Evolutionary conservation across 257 asterid species (phyloP).

Genomic region (Solanum peruvianum): DNA sequence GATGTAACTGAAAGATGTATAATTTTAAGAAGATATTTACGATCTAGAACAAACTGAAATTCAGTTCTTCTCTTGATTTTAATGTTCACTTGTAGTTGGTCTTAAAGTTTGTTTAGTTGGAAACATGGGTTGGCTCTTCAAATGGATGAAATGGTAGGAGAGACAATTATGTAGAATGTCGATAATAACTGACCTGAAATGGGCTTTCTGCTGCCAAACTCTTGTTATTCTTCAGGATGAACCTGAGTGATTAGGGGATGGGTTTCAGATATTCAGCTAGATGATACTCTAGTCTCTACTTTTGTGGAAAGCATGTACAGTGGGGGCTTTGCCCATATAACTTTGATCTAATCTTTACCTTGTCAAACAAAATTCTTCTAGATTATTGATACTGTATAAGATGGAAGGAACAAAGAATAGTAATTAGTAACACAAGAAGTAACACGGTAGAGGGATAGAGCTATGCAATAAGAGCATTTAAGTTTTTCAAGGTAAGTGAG

Average conservation of each 20-base stretch:
- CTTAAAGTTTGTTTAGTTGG: neutral
- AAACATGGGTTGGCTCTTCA: neutral
- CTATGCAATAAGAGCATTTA: neutral
- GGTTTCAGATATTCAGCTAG: neutral
- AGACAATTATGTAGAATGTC: neutral
- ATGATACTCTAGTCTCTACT: neutral
- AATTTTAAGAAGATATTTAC: neutral
- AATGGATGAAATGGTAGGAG: neutral
- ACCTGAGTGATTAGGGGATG: neutral
- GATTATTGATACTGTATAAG: neutral
- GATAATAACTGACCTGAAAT: neutral
- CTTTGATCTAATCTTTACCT: neutral
- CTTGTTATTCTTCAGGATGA: neutral
- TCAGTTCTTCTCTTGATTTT: neutral
- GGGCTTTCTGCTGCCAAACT: neutral
- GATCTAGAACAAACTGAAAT: neutral
- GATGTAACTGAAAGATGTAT: neutral
- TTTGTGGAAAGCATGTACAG: neutral
- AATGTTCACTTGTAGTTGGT: neutral
- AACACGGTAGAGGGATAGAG: neutral
- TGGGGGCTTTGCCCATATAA: neutral
- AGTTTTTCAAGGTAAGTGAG: neutral
- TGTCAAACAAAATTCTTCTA: neutral
- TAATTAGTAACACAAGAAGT: neutral
- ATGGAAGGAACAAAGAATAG: neutral